Evolutionary conservation across 345 rosid species (phyloP).

Genomic region (Euphorbia pulcherrima): DNA sequence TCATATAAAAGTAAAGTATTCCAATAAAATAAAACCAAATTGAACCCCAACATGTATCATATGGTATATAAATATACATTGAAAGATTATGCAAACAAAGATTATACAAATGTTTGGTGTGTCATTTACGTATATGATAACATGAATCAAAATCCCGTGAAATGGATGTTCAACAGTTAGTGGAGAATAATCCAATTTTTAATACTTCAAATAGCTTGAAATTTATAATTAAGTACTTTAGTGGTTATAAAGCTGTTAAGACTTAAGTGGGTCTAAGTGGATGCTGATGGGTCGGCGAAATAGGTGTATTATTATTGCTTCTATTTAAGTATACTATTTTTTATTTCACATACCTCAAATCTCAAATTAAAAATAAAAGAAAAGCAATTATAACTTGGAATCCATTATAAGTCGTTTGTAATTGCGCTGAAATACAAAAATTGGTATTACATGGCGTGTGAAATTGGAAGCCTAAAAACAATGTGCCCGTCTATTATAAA

Average conservation of each 20-base stretch:
- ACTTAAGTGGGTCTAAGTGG: not conserved
- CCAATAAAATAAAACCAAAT: too few relatives aligned
- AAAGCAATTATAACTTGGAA: not conserved
- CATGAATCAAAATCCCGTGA: not conserved
- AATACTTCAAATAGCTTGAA: not conserved
- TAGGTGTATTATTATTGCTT: not conserved
- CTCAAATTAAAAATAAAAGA: not conserved
- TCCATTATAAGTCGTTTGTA: constrained; percentile 8
- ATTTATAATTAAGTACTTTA: not conserved
- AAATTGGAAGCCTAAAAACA: not conserved
- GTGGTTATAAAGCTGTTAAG: not conserved
- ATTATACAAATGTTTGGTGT: not conserved
- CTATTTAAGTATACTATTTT: too few relatives aligned
- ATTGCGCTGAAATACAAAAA: constrained; percentile 4
- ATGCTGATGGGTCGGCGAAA: not conserved
- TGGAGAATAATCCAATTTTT: not conserved
- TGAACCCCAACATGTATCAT: too few relatives aligned
- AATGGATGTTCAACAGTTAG: not conserved
- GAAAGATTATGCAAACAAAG: too few relatives aligned
- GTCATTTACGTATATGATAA: not conserved
- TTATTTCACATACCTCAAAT: too few relatives aligned
- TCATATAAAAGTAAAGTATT: too few relatives aligned
- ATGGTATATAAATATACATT: too few relatives aligned
- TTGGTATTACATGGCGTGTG: constrained; percentile 5
- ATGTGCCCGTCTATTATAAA: not conserved